Evolutionary conservation across 139 green algal genomes (phyloP), one percentile per base, ranked within the genome.

Genomic region (Chlorella sp.): DNA sequence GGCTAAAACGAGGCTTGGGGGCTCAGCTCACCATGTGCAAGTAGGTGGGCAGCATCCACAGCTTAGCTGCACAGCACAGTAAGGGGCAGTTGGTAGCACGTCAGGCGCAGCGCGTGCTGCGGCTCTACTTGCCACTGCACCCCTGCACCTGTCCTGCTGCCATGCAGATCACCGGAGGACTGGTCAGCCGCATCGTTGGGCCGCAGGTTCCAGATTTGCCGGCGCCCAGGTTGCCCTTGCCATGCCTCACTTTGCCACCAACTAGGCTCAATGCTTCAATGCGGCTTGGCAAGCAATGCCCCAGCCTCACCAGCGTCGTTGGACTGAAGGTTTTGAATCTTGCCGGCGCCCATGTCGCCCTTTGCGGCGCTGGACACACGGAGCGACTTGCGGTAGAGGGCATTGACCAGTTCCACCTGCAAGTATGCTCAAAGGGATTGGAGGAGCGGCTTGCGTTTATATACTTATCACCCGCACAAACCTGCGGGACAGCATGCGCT

Each of bases 21-120:
- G 51, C 13, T 20, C 13, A 3, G 9, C 51, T 60, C 51, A 60
- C 51, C 82, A 97, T 94, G 91, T 98, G 94, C 24, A 97, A 51
- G 85, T 97, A 98, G n/a, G 93, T 87, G 1, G 94, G 90, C 78
- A 96, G 83, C 43, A 78, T 89, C 92, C 92, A 98, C n/a, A 98
- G 83, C 91, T 96, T 97, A 74, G 90, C 90, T 76, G 79, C 64
- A 58, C 54, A n/a, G 34, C 4, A 11, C 2, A 40, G 48, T 30
- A 76, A 34, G 19, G 16, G 20, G 36, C 7, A 7, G 11, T 54
- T 11, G 8, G 46, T 7, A 54, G 46, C 46, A 7, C 46, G 11
- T 54, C 8, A 54, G 11, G 11, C 46, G 7, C 46, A 11, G 8
- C 46, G 46, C 46, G 11, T 54, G n/a, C n/a, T n/a, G n/a, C n/a